Evolutionary conservation across 345 rosid genomes (phyloP).

Genomic region (Arabis alpina): DNA sequence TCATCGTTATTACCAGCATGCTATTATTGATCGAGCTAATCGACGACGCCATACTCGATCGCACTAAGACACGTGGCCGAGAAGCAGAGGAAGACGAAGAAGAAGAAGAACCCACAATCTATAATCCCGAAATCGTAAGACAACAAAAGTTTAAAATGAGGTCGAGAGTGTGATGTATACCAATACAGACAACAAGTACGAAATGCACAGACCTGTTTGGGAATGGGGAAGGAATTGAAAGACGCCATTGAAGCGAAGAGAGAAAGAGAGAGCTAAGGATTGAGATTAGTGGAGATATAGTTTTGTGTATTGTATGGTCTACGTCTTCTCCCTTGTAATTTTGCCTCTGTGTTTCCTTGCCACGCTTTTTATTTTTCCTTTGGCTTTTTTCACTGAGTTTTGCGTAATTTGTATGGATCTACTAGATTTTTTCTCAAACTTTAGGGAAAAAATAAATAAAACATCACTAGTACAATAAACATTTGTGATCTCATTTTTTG

Average conservation of each 20-base stretch:
- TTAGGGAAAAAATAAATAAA: too few species aligned
- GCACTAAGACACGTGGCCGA: conserved; percentile 34
- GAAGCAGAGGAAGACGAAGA: conserved; percentile 26
- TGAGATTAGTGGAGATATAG: conserved; percentile 7
- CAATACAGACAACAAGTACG: background rate
- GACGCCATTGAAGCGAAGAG: conserved; percentile 34
- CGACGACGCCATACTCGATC: conserved; percentile 33
- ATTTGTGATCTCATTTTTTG: too few species aligned
- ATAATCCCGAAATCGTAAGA: background rate
- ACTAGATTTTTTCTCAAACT: too few species aligned
- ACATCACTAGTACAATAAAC: too few species aligned
- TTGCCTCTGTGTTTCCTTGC: conserved; percentile 15
- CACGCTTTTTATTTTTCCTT: background rate
- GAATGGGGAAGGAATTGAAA: conserved; percentile 41
- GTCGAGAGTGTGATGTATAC: background rate
- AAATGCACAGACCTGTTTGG: conserved; percentile 30
- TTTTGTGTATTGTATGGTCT: conserved; percentile 33
- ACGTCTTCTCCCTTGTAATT: conserved; percentile 19
- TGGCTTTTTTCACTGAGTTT: too few species aligned
- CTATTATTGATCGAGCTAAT: conserved; percentile 21
- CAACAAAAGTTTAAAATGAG: background rate
- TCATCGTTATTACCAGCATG: conserved; percentile 29
- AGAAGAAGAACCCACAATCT: conserved; percentile 37
- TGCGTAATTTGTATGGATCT: too few species aligned
- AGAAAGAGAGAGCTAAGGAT: background rate